Conservation (phyloP, 441 rosid genomes). For the Melastoma candidum region DNA sequence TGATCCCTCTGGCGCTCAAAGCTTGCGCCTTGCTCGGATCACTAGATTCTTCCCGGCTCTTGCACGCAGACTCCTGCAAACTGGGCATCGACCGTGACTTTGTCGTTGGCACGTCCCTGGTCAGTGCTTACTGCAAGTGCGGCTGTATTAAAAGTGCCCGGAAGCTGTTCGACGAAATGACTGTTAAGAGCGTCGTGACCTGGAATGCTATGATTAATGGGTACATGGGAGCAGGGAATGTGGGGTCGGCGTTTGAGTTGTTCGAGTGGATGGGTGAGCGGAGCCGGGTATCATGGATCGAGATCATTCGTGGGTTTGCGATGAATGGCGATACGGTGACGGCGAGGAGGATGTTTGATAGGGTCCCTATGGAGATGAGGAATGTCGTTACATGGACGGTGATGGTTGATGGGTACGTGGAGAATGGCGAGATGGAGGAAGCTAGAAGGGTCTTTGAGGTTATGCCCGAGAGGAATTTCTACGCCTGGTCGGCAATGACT, state of each 20-base stretch:
- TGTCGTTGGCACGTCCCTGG: conserved; percentile 39
- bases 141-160: conserved; percentile 25
- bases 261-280: conserved; percentile 31
- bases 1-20: conserved; percentile 41
- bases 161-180: conserved; percentile 46
- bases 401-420: conserved; percentile 37
- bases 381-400: conserved; percentile 43
- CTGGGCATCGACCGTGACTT: conserved; percentile 32
- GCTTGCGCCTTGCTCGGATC: conserved; percentile 32
- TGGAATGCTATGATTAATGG: conserved; percentile 68
- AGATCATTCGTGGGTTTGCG: conserved; percentile 36
- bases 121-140: conserved; percentile 32
- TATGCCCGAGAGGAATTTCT: conserved; percentile 38
- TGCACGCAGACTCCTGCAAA: conserved; percentile 49
- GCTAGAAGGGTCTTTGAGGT: conserved; percentile 27
- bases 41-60: conserved; percentile 21
- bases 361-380: conserved; percentile 26
- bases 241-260: conserved; percentile 27
- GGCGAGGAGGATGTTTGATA: conserved; percentile 30
- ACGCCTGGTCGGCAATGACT: conserved; percentile 37
- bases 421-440: conserved; percentile 29
- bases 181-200: conserved; percentile 42
- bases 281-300: conserved; percentile 31
- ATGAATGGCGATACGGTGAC: conserved; percentile 22
- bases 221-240: conserved; percentile 29